A percentile compares a stretch with the other conserved stretches of the same genome.
phyloP scores from a whole-genome alignment of 23 red algal genomes.

The Gracilaria caudata region DNA sequence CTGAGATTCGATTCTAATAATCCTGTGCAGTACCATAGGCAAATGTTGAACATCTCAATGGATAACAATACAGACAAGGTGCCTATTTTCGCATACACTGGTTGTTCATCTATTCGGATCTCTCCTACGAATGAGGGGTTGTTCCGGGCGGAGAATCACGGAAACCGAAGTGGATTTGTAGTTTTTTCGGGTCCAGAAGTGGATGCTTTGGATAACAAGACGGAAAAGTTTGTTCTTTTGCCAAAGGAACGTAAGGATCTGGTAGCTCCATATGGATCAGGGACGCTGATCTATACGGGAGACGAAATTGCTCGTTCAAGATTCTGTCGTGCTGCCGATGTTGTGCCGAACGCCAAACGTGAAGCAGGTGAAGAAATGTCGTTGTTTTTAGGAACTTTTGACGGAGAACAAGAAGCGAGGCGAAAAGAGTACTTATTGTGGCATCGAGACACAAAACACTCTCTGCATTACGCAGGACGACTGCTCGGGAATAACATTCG shows the following conservation, averaged over 20 bases:
- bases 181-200: slow-evolving; percentile 46
- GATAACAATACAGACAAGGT: slow-evolving; percentile 25
- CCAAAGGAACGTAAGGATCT: slow-evolving; percentile 20
- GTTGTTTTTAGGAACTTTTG: slow-evolving; percentile 32
- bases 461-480: slow-evolving; percentile 52
- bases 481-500: slow-evolving; percentile 11
- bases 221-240: slow-evolving; percentile 18
- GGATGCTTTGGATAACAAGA: background rate
- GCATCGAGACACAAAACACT: slow-evolving; percentile 9
- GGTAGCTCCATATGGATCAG: slow-evolving; percentile 38
- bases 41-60: slow-evolving; percentile 35
- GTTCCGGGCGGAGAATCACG: slow-evolving; percentile 32
- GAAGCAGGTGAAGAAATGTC: slow-evolving; percentile 15
- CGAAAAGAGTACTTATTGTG: slow-evolving; percentile 14
- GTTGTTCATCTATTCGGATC: slow-evolving; percentile 30
- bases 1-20: slow-evolving; percentile 37
- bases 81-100: slow-evolving; percentile 58
- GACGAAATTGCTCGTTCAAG: slow-evolving; percentile 61
- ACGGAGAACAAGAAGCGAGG: slow-evolving; percentile 24
- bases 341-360: background rate
- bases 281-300: slow-evolving; percentile 53
- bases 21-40: slow-evolving; percentile 4
- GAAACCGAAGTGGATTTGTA: slow-evolving; percentile 53
- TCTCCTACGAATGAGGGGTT: background rate
- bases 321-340: slow-evolving; percentile 14